phyloP scores from a whole-genome alignment of 176 grass and related monocot genomes.

The Eleusine indica region DNA sequence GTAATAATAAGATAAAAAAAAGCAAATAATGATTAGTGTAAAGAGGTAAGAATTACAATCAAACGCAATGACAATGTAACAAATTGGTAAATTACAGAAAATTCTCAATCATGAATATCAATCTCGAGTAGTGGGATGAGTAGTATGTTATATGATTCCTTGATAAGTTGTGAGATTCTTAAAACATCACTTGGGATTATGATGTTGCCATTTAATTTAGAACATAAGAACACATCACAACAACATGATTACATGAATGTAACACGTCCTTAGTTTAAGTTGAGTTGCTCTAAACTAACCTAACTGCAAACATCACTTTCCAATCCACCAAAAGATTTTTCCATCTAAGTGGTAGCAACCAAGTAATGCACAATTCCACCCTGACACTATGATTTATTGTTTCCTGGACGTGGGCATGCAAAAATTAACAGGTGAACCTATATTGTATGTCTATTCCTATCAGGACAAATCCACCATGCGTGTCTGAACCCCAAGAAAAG shows the following conservation, averaged over 20 bases:
- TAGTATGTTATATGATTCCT: neutral
- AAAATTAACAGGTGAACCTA: neutral
- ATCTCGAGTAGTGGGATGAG: neutral
- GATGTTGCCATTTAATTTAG: neutral
- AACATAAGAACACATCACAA: no score
- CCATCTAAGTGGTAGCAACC: neutral
- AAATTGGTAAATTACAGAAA: neutral
- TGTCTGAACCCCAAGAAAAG: neutral
- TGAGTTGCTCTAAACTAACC: neutral
- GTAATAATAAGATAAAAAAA: no score
- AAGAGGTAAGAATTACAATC: no score
- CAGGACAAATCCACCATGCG: neutral
- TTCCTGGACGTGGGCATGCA: neutral
- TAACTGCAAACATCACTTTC: conserved; percentile 16
- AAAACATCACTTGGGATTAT: neutral
- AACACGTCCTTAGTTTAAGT: neutral
- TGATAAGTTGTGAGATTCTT: neutral
- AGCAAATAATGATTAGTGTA: no score
- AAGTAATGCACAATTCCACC: neutral
- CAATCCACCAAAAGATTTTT: conserved; percentile 6
- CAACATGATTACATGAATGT: neutral
- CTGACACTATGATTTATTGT: neutral
- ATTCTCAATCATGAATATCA: no score
- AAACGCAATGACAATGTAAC: neutral
- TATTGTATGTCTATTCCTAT: neutral